These are phyloP conservation scores for Lipomyces yamanashiensis DNA, from an alignment of 805 yeast species.

Conservation along the genomic window DNA sequence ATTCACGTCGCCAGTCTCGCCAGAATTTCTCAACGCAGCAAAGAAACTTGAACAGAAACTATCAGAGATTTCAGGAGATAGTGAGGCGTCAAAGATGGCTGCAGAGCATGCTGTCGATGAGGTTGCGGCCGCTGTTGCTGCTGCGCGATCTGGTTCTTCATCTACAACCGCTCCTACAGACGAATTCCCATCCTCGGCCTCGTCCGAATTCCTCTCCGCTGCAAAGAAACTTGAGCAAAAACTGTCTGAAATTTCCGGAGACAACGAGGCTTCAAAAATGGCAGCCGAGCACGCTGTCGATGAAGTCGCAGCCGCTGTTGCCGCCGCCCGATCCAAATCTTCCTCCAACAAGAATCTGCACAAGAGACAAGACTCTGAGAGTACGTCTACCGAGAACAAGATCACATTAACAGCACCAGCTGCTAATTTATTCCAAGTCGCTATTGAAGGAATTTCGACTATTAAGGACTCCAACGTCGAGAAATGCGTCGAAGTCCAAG, in stretches of 20 bases:
- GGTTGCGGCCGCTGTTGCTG: neutral
- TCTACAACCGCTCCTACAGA: neutral
- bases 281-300: constrained; percentile 5
- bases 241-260: constrained; percentile 6
- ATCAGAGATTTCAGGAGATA: neutral
- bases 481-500: constrained; percentile 21
- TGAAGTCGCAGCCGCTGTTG: neutral
- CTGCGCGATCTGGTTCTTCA: neutral
- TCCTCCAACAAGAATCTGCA: neutral
- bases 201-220: neutral
- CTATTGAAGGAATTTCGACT: neutral
- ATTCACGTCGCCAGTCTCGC: neutral
- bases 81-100: constrained; percentile 3
- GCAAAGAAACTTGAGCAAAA: constrained; percentile 14
- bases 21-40: neutral
- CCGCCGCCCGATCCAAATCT: neutral
- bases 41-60: constrained; percentile 14
- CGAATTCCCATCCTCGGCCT: neutral
- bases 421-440: neutral
- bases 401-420: neutral
- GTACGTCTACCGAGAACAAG: neutral
- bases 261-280: neutral
- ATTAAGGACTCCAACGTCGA: neutral
- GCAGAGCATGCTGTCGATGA: constrained; percentile 5
- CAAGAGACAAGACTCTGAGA: neutral